These are phyloP conservation scores for Trichophyton schoenleinii DNA, from an alignment of 2,329 filamentous ascomycete species.

Conservation along the genomic window DNA sequence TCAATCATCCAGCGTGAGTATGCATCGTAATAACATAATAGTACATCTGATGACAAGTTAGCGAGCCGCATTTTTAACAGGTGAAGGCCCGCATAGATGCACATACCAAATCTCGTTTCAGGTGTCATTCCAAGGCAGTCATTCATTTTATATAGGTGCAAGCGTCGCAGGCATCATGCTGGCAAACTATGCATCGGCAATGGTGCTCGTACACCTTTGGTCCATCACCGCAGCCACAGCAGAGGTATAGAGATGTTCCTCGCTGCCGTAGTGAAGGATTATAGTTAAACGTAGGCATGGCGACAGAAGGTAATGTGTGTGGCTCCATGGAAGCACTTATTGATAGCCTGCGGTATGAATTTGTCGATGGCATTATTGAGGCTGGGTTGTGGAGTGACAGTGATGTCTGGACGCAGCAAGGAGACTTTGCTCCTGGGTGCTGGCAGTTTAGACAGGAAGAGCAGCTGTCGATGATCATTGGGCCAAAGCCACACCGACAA, in stretches of 20 bases:
- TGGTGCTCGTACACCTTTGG: conserved; percentile 28
- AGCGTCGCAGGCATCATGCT: conserved; percentile 20
- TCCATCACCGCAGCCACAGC: conserved; percentile 29
- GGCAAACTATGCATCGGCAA: conserved; percentile 23
- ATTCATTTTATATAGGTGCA: conserved; percentile 22
- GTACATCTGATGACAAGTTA: neutral
- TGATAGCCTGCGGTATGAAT: neutral
- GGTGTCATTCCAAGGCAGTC: neutral
- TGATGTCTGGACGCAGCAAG: conserved; percentile 16
- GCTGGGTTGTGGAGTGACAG: conserved; percentile 5
- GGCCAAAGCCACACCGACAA: conserved; percentile 24
- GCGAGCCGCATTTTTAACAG: neutral
- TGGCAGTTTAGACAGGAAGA: conserved; percentile 20
- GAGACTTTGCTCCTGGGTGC: conserved; percentile 7
- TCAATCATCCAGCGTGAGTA: neutral
- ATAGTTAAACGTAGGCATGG: neutral
- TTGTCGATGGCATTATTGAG: neutral
- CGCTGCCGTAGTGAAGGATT: neutral
- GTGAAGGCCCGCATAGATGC: neutral
- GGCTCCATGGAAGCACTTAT: neutral
- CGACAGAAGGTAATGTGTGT: neutral
- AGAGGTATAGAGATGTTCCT: conserved; percentile 24
- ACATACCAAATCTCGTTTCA: neutral
- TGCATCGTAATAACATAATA: neutral
- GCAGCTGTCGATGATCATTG: conserved; percentile 19